Conservation (phyloP, 805 yeast species). For the Cyberlindnera euphorbiae region DNA sequence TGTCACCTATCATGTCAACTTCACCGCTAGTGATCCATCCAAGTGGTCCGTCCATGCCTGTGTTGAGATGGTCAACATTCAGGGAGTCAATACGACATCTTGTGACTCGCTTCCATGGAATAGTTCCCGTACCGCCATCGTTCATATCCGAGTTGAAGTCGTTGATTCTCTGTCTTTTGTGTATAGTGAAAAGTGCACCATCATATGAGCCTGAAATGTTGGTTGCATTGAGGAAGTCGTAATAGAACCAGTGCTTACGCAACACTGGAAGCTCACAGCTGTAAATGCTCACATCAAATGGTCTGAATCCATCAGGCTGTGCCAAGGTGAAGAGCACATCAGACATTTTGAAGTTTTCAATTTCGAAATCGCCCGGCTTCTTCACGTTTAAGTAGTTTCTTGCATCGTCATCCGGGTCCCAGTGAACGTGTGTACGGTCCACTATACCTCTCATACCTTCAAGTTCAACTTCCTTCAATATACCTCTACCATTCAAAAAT, state of each 20-base stretch:
- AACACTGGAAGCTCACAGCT: constrained; percentile 75
- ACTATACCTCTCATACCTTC: constrained; percentile 89
- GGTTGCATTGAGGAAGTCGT: constrained; percentile 80
- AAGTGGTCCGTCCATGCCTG: constrained; percentile 90
- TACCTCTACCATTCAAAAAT: constrained; percentile 89
- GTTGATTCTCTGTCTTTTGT: constrained; percentile 61
- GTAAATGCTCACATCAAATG: constrained; percentile 83
- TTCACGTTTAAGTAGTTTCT: constrained; percentile 69
- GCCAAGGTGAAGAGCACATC: constrained; percentile 78
- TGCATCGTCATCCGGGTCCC: constrained; percentile 82
- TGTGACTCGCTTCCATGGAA: constrained; percentile 58
- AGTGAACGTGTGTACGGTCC: constrained; percentile 81
- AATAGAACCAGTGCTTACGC: constrained; percentile 90
- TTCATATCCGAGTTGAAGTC: constrained; percentile 33
- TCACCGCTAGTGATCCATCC: constrained; percentile 95
- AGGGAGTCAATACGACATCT: constrained; percentile 81
- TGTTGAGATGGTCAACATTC: constrained; percentile 81
- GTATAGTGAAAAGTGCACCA: constrained; percentile 87
- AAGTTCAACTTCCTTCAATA: constrained; percentile 72
- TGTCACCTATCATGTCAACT: constrained; percentile 91
- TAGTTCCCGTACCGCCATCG: constrained; percentile 15
- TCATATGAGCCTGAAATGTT: constrained; percentile 89
- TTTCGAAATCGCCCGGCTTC: constrained; percentile 88
- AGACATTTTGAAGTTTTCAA: constrained; percentile 74
- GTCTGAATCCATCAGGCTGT: constrained; percentile 79